phyloP scores from a whole-genome alignment of 2,329 filamentous ascomycete species.

The Bipolaris bicolor region DNA sequence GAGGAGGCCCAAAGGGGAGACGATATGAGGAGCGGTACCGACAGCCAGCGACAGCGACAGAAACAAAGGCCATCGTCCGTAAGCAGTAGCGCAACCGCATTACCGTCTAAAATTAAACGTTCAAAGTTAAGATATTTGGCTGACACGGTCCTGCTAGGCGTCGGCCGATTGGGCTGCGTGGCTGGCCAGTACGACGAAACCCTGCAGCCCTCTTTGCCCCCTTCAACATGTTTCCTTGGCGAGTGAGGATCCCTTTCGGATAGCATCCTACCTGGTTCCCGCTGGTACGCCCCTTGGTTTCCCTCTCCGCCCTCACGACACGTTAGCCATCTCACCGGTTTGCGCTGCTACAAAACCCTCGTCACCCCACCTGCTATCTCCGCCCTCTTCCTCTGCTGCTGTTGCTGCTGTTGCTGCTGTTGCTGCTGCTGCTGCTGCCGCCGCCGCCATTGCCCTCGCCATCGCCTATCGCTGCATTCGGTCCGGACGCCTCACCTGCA shows the following conservation, averaged over 20 bases:
- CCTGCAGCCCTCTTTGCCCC: conserved; percentile 12
- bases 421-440: not conserved
- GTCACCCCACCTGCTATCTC: not conserved
- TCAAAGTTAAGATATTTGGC: conserved; percentile 4
- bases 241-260: conserved; percentile 13
- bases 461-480: conserved; percentile 1
- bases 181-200: conserved; percentile 9
- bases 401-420: not conserved
- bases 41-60: no score
- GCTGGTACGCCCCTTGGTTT: conserved; percentile 7
- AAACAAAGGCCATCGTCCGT: not conserved
- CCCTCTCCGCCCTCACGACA: not conserved
- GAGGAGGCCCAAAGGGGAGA: no score
- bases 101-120: conserved; percentile 12
- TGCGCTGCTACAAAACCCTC: not conserved
- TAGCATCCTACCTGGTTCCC: conserved; percentile 1
- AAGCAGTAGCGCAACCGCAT: conserved; percentile 16
- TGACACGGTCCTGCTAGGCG: conserved; percentile 6
- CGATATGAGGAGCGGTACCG: no score
- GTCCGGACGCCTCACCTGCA: conserved; percentile 8
- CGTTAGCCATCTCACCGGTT: not conserved
- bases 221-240: conserved; percentile 15
- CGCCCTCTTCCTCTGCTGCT: conserved; percentile 1
- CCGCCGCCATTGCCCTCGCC: no score
- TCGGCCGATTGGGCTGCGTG: conserved; percentile 8